Percentiles rank a stretch among this genome's conserved stretches.
Evolutionary conservation across 768 basidiomycete genomes (phyloP).

Genomic region (Nidularia pulvinata): DNA sequence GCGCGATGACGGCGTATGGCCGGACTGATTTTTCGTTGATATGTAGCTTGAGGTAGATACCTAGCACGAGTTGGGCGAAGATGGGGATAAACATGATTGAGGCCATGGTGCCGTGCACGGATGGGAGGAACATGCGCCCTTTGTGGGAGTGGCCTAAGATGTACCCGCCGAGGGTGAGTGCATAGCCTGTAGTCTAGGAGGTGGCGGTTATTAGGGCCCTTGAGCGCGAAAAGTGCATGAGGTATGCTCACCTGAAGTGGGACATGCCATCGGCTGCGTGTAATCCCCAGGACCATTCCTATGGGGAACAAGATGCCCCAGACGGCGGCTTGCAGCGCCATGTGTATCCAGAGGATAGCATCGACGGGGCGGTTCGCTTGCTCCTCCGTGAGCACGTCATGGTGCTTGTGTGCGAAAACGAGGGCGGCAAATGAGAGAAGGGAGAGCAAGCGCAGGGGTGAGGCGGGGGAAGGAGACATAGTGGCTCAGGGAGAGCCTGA

Average conservation of each 20-base stretch:
- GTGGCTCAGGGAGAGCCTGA: no score
- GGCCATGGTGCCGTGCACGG: slow-evolving; percentile 73
- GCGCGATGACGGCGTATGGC: slow-evolving; percentile 67
- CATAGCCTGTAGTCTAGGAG: slow-evolving; percentile 60
- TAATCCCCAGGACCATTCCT: slow-evolving; percentile 76
- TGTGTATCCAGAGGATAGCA: slow-evolving; percentile 80
- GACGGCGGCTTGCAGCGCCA: slow-evolving; percentile 70
- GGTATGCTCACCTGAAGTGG: slow-evolving; percentile 68
- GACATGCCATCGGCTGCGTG: slow-evolving; percentile 89
- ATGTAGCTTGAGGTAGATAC: slow-evolving; percentile 92
- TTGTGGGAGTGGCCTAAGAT: slow-evolving; percentile 86
- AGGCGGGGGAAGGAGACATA: slow-evolving; percentile 1
- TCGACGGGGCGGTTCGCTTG: slow-evolving; percentile 69
- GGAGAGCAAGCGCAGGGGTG: slow-evolving; percentile 4
- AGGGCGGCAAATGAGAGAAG: slow-evolving; percentile 13
- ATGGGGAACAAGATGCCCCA: slow-evolving; percentile 91
- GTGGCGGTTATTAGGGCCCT: no score
- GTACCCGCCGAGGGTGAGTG: slow-evolving; percentile 71
- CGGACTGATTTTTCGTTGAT: slow-evolving; percentile 77
- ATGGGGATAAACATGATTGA: slow-evolving; percentile 68
- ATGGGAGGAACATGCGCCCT: slow-evolving; percentile 74
- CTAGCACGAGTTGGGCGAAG: slow-evolving; percentile 63
- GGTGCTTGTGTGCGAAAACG: slow-evolving; percentile 58
- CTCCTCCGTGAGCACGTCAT: slow-evolving; percentile 65
- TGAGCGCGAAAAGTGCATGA: background rate